A percentile compares a stretch with the other conserved stretches of the same genome.
These are phyloP conservation scores for Kondoa subrosea DNA, from an alignment of 768 basidiomycete species.

Conservation along the genomic window DNA sequence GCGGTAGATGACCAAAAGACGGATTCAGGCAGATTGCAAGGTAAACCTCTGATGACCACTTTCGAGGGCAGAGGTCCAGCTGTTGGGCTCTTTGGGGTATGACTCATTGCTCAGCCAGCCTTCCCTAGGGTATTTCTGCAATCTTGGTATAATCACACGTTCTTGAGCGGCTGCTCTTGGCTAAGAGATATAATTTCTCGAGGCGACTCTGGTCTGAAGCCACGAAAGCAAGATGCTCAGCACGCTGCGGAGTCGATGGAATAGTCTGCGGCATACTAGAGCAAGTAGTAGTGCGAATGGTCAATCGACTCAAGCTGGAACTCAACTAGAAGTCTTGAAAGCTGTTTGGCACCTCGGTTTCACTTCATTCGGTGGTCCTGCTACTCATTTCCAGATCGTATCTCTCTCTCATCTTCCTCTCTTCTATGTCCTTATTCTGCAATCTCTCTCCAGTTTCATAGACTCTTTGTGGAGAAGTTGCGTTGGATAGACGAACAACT, in stretches of 20 bases:
- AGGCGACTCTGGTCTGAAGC: too few species aligned
- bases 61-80: conserved; percentile 36
- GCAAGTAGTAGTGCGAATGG: too few species aligned
- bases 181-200: too few species aligned
- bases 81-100: background rate
- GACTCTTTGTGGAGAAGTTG: conserved; percentile 15
- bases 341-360: conserved; percentile 13
- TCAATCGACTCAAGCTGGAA: too few species aligned
- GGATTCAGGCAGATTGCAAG: conserved; percentile 77
- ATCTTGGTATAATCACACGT: too few species aligned
- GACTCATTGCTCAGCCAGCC: background rate
- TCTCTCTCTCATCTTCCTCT: conserved; percentile 2
- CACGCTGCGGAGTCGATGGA: too few species aligned
- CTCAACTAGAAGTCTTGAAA: too few species aligned
- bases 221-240: too few species aligned
- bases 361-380: conserved; percentile 16
- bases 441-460: background rate
- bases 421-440: background rate
- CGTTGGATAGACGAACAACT: conserved; percentile 15
- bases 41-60: conserved; percentile 68
- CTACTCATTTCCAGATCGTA: conserved; percentile 10
- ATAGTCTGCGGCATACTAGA: too few species aligned
- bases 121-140: too few species aligned
- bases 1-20: conserved; percentile 86
- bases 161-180: too few species aligned